Conservation (phyloP, 768 basidiomycete genomes). For the Russula abietina region DNA sequence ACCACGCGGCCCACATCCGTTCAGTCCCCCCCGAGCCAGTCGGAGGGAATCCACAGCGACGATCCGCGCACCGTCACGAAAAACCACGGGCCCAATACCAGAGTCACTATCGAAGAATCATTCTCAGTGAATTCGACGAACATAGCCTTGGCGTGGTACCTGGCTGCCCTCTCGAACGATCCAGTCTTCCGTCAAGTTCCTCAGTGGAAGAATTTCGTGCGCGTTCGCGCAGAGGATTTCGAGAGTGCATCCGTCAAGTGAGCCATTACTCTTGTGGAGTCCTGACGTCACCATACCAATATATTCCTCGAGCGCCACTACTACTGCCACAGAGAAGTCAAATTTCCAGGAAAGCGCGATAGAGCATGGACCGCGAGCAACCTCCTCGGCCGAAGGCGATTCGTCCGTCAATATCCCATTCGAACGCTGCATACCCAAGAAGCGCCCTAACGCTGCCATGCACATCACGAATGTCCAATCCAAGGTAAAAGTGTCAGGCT, state of each 20-base stretch:
- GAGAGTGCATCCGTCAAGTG: conserved; percentile 81
- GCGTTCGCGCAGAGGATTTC: conserved; percentile 79
- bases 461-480: conserved; percentile 47
- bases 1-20: conserved; percentile 78
- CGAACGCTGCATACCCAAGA: conserved; percentile 41
- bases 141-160: conserved; percentile 64
- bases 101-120: conserved; percentile 24
- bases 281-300: conserved; percentile 75
- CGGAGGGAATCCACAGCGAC: conserved; percentile 32
- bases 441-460: conserved; percentile 42
- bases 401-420: conserved; percentile 58
- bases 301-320: conserved; percentile 29
- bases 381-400: conserved; percentile 46
- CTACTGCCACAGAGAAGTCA: conserved; percentile 1
- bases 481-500: conserved; percentile 82
- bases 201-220: conserved; percentile 80
- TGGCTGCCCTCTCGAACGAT: conserved; percentile 72
- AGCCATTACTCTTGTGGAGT: conserved; percentile 75
- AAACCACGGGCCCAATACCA: conserved; percentile 28
- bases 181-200: conserved; percentile 55
- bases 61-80: conserved; percentile 16
- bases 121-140: conserved; percentile 28
- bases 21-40: conserved; percentile 60
- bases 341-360: not conserved
- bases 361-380: conserved; percentile 16